phyloP scores from a whole-genome alignment of 2,329 filamentous ascomycete species.

The Neopestalotiopsis clavispora region DNA sequence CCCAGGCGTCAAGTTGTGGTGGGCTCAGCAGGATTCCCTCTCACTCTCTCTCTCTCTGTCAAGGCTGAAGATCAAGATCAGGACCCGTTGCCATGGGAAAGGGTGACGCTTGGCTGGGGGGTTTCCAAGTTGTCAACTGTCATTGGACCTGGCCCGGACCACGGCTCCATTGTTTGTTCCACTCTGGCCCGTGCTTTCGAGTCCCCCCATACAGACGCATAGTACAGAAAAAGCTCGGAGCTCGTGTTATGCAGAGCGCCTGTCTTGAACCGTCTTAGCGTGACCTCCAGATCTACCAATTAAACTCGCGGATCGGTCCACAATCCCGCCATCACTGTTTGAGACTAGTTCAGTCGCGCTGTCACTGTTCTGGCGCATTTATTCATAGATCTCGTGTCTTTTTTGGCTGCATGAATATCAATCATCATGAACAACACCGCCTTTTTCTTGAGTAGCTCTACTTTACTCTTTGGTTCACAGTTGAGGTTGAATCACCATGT shows the following conservation, averaged over 20 bases:
- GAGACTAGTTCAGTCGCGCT: not conserved
- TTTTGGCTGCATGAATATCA: not conserved
- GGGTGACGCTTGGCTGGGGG: constrained; percentile 3
- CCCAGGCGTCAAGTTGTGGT: not conserved
- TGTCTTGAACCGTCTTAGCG: not conserved
- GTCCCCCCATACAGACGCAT: not conserved
- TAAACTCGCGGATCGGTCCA: not conserved
- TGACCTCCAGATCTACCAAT: not conserved
- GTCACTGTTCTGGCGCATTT: not conserved
- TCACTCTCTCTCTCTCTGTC: not conserved
- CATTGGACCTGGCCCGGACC: not conserved
- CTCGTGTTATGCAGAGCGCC: not conserved
- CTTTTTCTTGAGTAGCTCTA: not conserved
- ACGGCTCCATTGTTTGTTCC: not conserved
- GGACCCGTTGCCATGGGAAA: constrained; percentile 14
- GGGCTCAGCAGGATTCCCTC: not conserved
- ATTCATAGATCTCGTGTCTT: not conserved
- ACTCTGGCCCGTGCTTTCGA: not conserved
- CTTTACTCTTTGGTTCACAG: too few species aligned
- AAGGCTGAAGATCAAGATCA: constrained; percentile 9
- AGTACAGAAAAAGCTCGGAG: not conserved
- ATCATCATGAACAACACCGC: not conserved
- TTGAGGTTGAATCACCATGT: too few species aligned
- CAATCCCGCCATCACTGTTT: not conserved
- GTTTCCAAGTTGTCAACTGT: not conserved